A percentile compares a stretch with the other conserved stretches of the same genome.
phyloP scores from a whole-genome alignment of 148 eudicot species.

The Heliamphora exappendiculata region DNA sequence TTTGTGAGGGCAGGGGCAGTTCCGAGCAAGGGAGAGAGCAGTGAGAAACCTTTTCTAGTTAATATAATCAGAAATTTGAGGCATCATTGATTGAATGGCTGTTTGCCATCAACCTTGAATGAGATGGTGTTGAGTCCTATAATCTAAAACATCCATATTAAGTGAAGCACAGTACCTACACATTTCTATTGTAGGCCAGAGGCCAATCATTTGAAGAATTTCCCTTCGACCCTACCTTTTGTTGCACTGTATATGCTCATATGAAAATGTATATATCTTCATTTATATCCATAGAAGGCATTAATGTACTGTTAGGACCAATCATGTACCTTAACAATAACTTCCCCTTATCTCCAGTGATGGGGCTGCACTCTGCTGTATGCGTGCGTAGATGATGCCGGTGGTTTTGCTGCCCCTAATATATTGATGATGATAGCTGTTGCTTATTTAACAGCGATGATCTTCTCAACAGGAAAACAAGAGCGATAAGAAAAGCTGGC shows the following conservation, averaged over 20 bases:
- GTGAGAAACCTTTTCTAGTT: background rate
- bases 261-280: background rate
- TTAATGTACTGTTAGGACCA: background rate
- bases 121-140: background rate
- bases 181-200: background rate
- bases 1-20: no score
- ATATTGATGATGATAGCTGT: background rate
- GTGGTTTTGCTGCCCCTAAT: background rate
- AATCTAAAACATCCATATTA: background rate
- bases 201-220: background rate
- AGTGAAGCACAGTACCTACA: no score
- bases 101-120: background rate
- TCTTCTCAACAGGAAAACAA: constrained; percentile 58
- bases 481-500: constrained; percentile 56
- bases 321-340: background rate
- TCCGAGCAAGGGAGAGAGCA: no score
- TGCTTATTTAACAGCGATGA: background rate
- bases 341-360: no score
- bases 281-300: background rate
- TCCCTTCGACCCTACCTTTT: background rate
- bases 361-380: background rate
- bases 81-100: background rate
- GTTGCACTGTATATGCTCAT: background rate
- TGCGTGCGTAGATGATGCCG: background rate
- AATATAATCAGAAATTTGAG: background rate